Base-by-base conservation (phyloP, 2,329 filamentous ascomycete genomes). In the Cercospora sp. region DNA sequence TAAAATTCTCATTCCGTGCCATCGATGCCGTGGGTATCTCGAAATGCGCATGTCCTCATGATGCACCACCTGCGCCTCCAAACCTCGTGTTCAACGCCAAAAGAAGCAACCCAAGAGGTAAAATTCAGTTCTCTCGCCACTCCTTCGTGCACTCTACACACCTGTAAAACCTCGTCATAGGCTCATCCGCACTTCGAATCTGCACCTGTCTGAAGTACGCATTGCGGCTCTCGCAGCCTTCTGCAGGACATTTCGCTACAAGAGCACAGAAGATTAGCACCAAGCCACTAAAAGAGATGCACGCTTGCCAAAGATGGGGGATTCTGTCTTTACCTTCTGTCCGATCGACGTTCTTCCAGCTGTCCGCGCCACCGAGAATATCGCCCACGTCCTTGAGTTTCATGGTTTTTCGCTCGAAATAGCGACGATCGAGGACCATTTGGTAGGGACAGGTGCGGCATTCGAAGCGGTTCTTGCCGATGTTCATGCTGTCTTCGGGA, bases 191-290 rank as follows among this genome's bases (percentile, higher is more conserved):
- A 84, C 93, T 96, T 74, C 95, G 89, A 81, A 98, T 98, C 86
- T 99, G 95, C 74, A 98, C 89, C 84, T 97, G 93, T 84, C 94
- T 96, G 83, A 94, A 98, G 71, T 94, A 96, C 3, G 95, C 95
- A 82, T 93, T 89, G 69, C 88, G 86, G 70, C 93, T 93, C 76
- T 91, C 86, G 83, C 95, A 99, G 66, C 86, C 86, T 48, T 93
- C 89, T 70, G 89, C 89, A 28, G 91, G 89, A 80, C 95, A 99
- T 85, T 95, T 92, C 60, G 91, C 91, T 87, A 75, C 55, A 20
- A 13, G 36, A 23, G 62, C 10, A 4, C 10, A 36, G 30, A 33
- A 51, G 30, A 33, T 39, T n/a, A 51, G 64, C n/a, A n/a, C n/a
- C n/a, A n/a, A n/a, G n/a, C n/a, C n/a, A n/a, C n/a, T n/a, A n/a